These are phyloP conservation scores for Favolaschia claudopus DNA, from an alignment of 768 basidiomycete genomes.

Conservation along the genomic window DNA sequence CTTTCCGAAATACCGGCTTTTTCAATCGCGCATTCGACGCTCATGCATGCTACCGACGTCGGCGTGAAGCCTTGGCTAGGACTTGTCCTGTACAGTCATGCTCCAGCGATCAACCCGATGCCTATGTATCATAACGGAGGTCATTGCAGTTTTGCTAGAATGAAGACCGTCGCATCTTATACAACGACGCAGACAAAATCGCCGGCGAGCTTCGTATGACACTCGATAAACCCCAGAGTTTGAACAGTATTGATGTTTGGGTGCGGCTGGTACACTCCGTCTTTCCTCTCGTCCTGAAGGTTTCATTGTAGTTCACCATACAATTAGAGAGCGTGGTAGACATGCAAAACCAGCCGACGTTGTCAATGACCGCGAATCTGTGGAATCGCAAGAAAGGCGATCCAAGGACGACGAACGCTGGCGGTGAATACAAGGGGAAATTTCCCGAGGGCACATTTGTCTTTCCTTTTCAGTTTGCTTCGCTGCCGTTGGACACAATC, in stretches of 20 bases:
- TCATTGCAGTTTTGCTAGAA: neutral
- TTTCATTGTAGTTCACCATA: conserved; percentile 2
- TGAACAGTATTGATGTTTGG: conserved; percentile 22
- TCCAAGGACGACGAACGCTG: neutral
- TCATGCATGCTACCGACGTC: conserved; percentile 1
- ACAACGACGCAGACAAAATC: neutral
- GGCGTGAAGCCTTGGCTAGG: conserved; percentile 17
- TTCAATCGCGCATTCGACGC: conserved; percentile 5
- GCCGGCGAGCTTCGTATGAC: conserved; percentile 20
- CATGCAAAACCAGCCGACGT: neutral
- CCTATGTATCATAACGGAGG: conserved; percentile 27
- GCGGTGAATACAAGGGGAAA: conserved; percentile 9
- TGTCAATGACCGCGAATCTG: conserved; percentile 7
- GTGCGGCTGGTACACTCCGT: neutral
- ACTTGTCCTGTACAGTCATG: conserved; percentile 24
- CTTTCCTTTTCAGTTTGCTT: conserved; percentile 21
- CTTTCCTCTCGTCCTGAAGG: neutral
- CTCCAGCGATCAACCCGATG: neutral
- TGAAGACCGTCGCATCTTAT: neutral
- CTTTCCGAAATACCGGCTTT: neutral
- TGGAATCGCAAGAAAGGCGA: conserved; percentile 22
- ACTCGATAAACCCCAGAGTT: conserved; percentile 5
- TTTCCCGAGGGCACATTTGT: conserved; percentile 20
- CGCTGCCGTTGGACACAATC: conserved; percentile 10
- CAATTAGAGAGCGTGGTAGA: conserved; percentile 8